Base-by-base conservation (phyloP, 2,329 filamentous ascomycete species). In the Graphium sp. region DNA sequence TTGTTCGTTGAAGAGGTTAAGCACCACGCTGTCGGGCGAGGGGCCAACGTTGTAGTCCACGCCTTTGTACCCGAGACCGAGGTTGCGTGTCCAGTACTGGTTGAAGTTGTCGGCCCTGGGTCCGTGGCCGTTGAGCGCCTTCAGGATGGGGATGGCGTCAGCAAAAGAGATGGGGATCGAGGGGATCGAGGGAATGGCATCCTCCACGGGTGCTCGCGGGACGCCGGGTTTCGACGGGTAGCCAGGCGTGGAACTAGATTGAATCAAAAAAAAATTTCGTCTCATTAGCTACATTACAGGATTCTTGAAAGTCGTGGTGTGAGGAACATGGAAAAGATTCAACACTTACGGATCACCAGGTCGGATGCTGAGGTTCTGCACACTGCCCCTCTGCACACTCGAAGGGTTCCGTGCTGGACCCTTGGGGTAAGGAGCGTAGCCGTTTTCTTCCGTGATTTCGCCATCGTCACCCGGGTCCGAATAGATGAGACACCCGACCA, bases 201-300 rank as follows among this genome's bases (percentile, higher is more conserved):
- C 59, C 13, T 82, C 62, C 0, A 75, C 70, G 6, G 82, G 70
- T 33, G 72, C 61, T 15, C 87, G 75, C 20, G 82, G 80, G 15
- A 63, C 79, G n/a, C 78, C 87, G 5, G 85, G 87, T 48, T 87
- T 87, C 1, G 84, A 93, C 6, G 87, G 80, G 44, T 93, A 94
- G 8, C 89, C 89, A 12, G 84, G 83, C 0, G 89, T 95, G 0
- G 89, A 92, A 27, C 55, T 59, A 31, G 7, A 14, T n/a, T n/a
- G n/a, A n/a, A n/a, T n/a, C n/a, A n/a, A n/a, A n/a, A n/a, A n/a
- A n/a, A n/a, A n/a, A n/a, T n/a, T n/a, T n/a, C n/a, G n/a, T n/a
- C n/a, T n/a, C n/a, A n/a, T n/a, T n/a, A n/a, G n/a, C n/a, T n/a
- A n/a, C n/a, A n/a, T n/a, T n/a, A n/a, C n/a, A n/a, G n/a, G n/a